phyloP scores from a whole-genome alignment of 1,284 basidiomycete species.

The Rhizoctonia solani region DNA sequence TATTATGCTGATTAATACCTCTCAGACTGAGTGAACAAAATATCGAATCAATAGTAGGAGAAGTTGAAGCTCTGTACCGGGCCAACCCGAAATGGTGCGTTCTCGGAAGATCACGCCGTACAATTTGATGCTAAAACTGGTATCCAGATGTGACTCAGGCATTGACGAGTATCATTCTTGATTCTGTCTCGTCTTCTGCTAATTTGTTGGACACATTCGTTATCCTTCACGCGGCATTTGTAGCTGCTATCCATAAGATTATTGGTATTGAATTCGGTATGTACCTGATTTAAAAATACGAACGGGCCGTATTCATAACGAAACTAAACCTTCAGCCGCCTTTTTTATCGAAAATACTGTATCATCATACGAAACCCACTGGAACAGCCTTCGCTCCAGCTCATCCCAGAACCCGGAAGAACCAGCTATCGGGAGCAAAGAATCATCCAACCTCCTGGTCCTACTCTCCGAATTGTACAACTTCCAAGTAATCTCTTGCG shows the following conservation, averaged over 20 bases:
- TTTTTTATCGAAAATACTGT: constrained; percentile 76
- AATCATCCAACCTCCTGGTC: constrained; percentile 85
- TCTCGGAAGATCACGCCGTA: background rate
- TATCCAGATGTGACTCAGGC: constrained; percentile 77
- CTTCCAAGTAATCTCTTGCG: constrained; percentile 87
- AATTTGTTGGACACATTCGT: constrained; percentile 90
- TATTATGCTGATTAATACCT: constrained; percentile 17
- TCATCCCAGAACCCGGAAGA: constrained; percentile 35
- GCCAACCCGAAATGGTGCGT: constrained; percentile 81
- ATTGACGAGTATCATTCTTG: constrained; percentile 77
- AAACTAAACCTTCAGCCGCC: constrained; percentile 57
- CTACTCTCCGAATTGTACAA: constrained; percentile 94
- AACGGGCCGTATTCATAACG: constrained; percentile 25
- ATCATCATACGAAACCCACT: constrained; percentile 65
- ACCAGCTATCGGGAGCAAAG: constrained; percentile 63
- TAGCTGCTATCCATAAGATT: constrained; percentile 82
- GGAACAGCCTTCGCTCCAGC: constrained; percentile 43
- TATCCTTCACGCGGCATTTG: constrained; percentile 86
- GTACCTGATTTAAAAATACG: constrained; percentile 41
- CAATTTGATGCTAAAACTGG: background rate
- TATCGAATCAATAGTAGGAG: constrained; percentile 76
- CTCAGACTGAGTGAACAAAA: constrained; percentile 90
- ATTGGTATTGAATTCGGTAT: constrained; percentile 90
- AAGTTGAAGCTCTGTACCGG: constrained; percentile 79
- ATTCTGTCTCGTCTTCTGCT: constrained; percentile 81